phyloP scores from a whole-genome alignment of 495 filamentous ascomycete genomes.

The Acidomyces sp. region DNA sequence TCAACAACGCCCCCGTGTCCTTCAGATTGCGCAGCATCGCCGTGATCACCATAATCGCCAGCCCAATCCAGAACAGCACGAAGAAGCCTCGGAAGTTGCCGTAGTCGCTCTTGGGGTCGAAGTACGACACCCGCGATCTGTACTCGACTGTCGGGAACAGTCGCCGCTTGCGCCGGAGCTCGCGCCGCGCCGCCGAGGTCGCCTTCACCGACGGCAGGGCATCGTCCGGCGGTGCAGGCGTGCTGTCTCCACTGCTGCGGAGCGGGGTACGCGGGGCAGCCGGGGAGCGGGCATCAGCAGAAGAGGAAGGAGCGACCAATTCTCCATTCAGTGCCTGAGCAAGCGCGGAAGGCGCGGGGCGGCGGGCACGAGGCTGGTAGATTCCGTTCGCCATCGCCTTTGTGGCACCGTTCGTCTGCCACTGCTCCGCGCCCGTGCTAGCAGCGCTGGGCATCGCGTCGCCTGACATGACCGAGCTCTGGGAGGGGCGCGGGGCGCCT shows the following conservation, averaged over 20 bases:
- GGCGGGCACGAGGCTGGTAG: too few relatives aligned
- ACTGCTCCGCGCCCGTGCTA: too few relatives aligned
- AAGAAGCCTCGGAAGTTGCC: slow-evolving; percentile 95
- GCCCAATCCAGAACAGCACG: slow-evolving; percentile 89
- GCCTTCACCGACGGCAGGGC: slow-evolving; percentile 80
- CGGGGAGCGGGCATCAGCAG: too few relatives aligned
- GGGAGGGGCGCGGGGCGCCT: too few relatives aligned
- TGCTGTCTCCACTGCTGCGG: slow-evolving; percentile 34
- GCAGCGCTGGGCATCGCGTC: too few relatives aligned
- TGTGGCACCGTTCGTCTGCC: too few relatives aligned
- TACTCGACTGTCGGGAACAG: slow-evolving; percentile 95
- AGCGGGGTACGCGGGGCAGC: too few relatives aligned
- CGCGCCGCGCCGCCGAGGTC: slow-evolving; percentile 70
- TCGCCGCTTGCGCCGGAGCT: slow-evolving; percentile 69
- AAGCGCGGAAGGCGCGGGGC: too few relatives aligned
- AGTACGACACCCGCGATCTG: slow-evolving; percentile 84
- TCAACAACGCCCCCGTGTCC: slow-evolving; percentile 77
- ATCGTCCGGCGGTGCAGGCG: slow-evolving; percentile 82
- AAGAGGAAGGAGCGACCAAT: too few relatives aligned
- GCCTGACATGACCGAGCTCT: too few relatives aligned
- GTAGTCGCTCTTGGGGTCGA: slow-evolving; percentile 85
- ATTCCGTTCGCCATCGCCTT: too few relatives aligned
- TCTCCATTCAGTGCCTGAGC: too few relatives aligned
- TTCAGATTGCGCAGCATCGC: slow-evolving; percentile 83
- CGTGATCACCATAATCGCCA: slow-evolving; percentile 94